Evolutionary conservation across 495 filamentous ascomycete genomes (phyloP), one percentile per base, ranked within the genome.

Genomic region (Cercophora samala): DNA sequence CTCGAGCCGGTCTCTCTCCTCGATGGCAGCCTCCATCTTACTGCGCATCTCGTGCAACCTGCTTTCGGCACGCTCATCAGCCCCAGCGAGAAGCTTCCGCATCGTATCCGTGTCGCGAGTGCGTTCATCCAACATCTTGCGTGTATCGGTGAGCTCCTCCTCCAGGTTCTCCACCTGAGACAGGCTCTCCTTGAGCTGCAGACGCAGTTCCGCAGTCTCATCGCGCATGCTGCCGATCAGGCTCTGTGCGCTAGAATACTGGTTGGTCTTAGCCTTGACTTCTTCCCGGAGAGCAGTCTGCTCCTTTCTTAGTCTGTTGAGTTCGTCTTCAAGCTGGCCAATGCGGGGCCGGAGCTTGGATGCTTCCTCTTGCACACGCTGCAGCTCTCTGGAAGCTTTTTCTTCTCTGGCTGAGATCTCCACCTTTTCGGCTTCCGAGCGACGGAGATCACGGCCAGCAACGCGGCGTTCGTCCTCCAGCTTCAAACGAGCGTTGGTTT

Each of bases 31-130:
- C 66, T 98, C 95, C 87, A 97, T 90, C 19, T 88, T 85, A 70
- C 93, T 90, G 71, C 93, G 90, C 87, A 96, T 93, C 69, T 98
- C 96, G 26, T 91, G 87, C 5, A 92, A 83, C 72, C 91, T 90
- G 46, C 82, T 79, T 46, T 97, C 93, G 13, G 95, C 85, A 53
- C 92, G 85, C 64, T 90, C 84, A 74, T 97, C 93, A 23, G 92
- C 92, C 65, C 98, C 95, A 58, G 88, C 89, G 8, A 99, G 82
- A 59, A 98, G 82, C 24, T 93, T 84, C 51, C 95, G 86, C 94
- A 99, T 97, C 1, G 92, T 97, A 77, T 99, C 94, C 3, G 88
- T 92, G 77, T 99, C 96, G 23, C 95, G 87, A n/a, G 91, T 94
- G 19, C 96, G 88, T 77, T 98, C 96, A 54, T 82, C 86, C n/a